Conservation (phyloP, 805 yeast species). For the Metschnikowia matae region DNA sequence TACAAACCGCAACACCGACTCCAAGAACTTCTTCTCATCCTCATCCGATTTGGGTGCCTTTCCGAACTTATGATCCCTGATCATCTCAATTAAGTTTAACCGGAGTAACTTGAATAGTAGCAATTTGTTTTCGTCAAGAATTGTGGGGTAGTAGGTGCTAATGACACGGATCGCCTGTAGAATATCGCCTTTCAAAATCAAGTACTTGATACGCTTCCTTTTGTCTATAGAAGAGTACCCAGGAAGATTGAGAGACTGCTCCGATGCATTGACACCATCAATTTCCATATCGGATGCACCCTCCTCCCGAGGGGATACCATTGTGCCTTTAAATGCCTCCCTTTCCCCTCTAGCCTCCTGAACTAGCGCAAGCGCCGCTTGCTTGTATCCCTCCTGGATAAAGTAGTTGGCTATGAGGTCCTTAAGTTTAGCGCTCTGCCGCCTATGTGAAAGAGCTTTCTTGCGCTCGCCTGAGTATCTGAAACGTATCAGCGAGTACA, state of each 20-base stretch:
- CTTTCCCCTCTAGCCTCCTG: constrained; percentile 42
- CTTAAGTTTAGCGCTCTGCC: constrained; percentile 37
- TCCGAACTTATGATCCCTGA: constrained; percentile 44
- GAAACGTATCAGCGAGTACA: constrained; percentile 9
- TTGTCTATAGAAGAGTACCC: constrained; percentile 51
- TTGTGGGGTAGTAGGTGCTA: constrained; percentile 57
- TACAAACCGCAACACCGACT: constrained; percentile 54
- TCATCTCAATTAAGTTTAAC: constrained; percentile 76
- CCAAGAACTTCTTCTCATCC: constrained; percentile 46
- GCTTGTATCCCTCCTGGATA: constrained; percentile 71
- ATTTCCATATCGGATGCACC: neutral
- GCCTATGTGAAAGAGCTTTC: constrained; percentile 15
- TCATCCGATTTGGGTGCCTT: constrained; percentile 1
- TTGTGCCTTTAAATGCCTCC: neutral
- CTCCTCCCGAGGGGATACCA: neutral
- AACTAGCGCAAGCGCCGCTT: constrained; percentile 60
- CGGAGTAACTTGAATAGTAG: constrained; percentile 71
- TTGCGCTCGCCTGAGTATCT: constrained; percentile 6
- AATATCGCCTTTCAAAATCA: constrained; percentile 58
- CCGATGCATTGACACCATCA: neutral
- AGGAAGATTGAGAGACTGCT: neutral
- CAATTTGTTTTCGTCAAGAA: constrained; percentile 58
- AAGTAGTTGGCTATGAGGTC: constrained; percentile 66
- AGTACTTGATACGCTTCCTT: constrained; percentile 49
- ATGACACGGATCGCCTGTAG: constrained; percentile 53